Conservation (phyloP, 768 basidiomycete species). For the Trametes meyenii region DNA sequence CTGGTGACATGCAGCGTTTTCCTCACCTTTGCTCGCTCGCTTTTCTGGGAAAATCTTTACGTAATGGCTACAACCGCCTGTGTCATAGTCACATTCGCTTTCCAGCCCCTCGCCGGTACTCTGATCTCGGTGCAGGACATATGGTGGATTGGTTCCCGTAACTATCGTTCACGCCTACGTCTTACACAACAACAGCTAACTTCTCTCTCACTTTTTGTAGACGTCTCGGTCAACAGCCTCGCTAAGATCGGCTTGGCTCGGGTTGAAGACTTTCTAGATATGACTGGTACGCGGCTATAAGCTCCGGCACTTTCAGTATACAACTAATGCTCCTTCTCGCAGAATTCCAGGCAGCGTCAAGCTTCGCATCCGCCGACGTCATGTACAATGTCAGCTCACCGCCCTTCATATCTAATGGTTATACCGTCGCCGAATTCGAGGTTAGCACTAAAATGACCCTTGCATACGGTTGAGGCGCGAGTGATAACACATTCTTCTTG, state of each 20-base stretch:
- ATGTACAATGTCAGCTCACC: slow-evolving; percentile 49
- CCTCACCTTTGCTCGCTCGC: neutral
- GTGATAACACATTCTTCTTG: neutral
- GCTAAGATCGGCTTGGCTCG: neutral
- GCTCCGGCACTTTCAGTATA: neutral
- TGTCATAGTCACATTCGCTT: slow-evolving; percentile 48
- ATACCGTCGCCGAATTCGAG: slow-evolving; percentile 50
- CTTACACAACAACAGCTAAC: neutral
- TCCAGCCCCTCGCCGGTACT: slow-evolving; percentile 57
- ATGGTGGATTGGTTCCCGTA: slow-evolving; percentile 47
- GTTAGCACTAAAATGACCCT: slow-evolving; percentile 32
- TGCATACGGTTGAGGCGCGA: neutral
- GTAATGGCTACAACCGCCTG: slow-evolving; percentile 53
- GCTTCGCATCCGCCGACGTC: slow-evolving; percentile 53
- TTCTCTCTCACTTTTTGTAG: neutral
- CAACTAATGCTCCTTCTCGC: neutral
- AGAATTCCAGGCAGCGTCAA: slow-evolving; percentile 58
- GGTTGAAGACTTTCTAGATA: slow-evolving; percentile 44
- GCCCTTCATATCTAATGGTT: slow-evolving; percentile 48
- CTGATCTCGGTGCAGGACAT: slow-evolving; percentile 51
- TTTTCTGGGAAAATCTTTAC: slow-evolving; percentile 22
- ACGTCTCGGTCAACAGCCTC: neutral
- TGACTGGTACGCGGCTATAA: slow-evolving; percentile 42
- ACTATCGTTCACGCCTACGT: slow-evolving; percentile 4
- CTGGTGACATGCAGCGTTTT: neutral